A percentile compares a stretch with the other conserved stretches of the same genome.
These are phyloP conservation scores for Pulveroboletus sp. DNA, from an alignment of 1,284 basidiomycete genomes.

Conservation along the genomic window DNA sequence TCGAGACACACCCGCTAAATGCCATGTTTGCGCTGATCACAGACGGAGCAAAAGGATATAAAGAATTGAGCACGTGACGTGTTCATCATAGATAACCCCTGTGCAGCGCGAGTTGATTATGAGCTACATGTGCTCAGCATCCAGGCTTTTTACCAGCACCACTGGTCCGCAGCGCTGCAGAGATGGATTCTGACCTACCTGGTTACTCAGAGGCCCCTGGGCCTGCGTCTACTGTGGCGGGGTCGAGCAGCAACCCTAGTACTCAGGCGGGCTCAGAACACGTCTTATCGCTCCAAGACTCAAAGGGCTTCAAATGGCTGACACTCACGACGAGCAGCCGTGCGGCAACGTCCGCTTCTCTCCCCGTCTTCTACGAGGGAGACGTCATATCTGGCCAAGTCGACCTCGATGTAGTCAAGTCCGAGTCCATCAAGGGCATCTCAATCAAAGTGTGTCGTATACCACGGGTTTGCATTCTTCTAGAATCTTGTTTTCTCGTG, in stretches of 20 bases:
- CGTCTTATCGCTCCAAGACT: conserved; percentile 41
- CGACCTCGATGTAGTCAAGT: conserved; percentile 46
- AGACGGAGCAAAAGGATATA: neutral
- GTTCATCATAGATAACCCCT: conserved; percentile 19
- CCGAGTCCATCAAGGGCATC: conserved; percentile 47
- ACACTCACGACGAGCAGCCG: conserved; percentile 44
- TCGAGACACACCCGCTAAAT: conserved; percentile 23
- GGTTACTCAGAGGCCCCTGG: conserved; percentile 12
- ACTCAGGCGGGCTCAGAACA: conserved; percentile 31
- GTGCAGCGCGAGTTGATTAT: no score
- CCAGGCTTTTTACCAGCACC: neutral
- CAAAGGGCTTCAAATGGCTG: conserved; percentile 46
- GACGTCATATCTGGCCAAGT: conserved; percentile 48
- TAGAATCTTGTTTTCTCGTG: neutral
- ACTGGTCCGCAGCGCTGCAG: neutral
- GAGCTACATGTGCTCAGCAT: no score
- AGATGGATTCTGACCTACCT: conserved; percentile 19
- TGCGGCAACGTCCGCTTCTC: conserved; percentile 34
- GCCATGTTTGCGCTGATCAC: conserved; percentile 19
- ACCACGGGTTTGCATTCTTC: neutral
- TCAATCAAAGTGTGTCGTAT: conserved; percentile 41
- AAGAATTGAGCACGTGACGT: conserved; percentile 15
- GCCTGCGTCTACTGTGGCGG: neutral
- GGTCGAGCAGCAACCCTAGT: conserved; percentile 1
- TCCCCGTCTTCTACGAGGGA: conserved; percentile 46